Evolutionary conservation across 768 basidiomycete genomes (phyloP).

Genomic region (Xanthoconium stramineum): DNA sequence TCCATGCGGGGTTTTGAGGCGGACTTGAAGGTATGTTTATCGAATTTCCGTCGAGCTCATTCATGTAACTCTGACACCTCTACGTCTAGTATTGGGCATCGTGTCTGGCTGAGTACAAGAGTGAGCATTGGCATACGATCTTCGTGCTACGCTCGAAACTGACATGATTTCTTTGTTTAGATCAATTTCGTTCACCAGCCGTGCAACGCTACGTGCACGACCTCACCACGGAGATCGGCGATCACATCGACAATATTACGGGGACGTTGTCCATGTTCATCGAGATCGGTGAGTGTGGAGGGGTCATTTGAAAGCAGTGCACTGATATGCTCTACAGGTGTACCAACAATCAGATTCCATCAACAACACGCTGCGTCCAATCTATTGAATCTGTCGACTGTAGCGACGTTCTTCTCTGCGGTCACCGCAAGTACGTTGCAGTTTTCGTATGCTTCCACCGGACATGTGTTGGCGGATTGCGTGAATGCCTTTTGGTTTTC

Average conservation of each 20-base stretch:
- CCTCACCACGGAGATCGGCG: conserved; percentile 48
- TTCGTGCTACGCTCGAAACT: conserved; percentile 1
- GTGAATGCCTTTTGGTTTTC: conserved; percentile 57
- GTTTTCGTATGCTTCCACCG: conserved; percentile 39
- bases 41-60: background rate
- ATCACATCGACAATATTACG: conserved; percentile 52
- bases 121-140: conserved; percentile 23
- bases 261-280: conserved; percentile 50
- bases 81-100: conserved; percentile 50
- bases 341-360: conserved; percentile 53
- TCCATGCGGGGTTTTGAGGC: conserved; percentile 49
- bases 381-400: conserved; percentile 48
- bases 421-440: conserved; percentile 52
- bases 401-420: conserved; percentile 54
- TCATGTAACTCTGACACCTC: conserved; percentile 9
- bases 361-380: conserved; percentile 51
- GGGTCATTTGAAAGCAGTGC: conserved; percentile 17
- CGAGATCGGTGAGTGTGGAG: conserved; percentile 44
- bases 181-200: conserved; percentile 49
- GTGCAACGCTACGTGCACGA: conserved; percentile 57
- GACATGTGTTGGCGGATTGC: conserved; percentile 35
- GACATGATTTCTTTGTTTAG: conserved; percentile 25
- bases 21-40: conserved; percentile 42
- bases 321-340: conserved; percentile 38
- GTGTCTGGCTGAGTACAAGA: conserved; percentile 46